Evolutionary conservation across 768 basidiomycete species (phyloP).

Genomic region (Leccinum aurantiacum): DNA sequence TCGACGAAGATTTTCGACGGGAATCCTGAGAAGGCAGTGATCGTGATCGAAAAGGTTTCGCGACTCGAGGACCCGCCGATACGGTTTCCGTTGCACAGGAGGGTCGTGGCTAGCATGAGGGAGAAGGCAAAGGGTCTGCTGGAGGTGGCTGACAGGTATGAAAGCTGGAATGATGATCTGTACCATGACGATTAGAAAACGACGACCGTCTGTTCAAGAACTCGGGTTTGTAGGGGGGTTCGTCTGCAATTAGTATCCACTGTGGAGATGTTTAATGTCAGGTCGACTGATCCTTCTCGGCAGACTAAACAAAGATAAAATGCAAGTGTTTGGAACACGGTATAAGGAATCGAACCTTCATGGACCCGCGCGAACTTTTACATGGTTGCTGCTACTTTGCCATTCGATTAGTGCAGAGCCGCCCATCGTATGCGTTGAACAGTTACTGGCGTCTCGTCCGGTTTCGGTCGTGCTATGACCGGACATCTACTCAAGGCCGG

Average conservation of each 20-base stretch:
- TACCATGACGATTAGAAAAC: slow-evolving; percentile 6
- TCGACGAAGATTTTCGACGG: too few species aligned
- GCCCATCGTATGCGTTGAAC: background rate
- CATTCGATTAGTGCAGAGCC: background rate
- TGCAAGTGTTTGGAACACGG: too few species aligned
- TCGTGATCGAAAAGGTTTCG: slow-evolving; percentile 17
- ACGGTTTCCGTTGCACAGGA: slow-evolving; percentile 16
- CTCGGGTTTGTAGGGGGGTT: too few species aligned
- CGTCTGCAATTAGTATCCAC: slow-evolving; percentile 12
- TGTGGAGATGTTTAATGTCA: background rate
- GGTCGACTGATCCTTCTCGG: background rate
- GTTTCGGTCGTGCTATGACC: slow-evolving; percentile 35
- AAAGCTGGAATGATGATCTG: slow-evolving; percentile 19
- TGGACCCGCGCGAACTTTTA: too few species aligned
- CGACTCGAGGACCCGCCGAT: slow-evolving; percentile 17
- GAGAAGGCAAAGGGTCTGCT: slow-evolving; percentile 15
- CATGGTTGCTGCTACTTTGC: too few species aligned
- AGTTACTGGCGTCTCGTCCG: slow-evolving; percentile 31
- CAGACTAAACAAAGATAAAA: background rate
- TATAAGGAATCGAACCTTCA: too few species aligned
- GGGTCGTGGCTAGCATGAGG: slow-evolving; percentile 6
- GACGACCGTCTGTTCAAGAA: too few species aligned
- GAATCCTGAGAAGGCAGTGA: slow-evolving; percentile 12
- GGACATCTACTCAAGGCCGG: slow-evolving; percentile 31
- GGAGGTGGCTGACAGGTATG: slow-evolving; percentile 12